These are phyloP conservation scores for Vitis amurensis DNA, from an alignment of 164 flowering plant genomes.

Conservation along the genomic window DNA sequence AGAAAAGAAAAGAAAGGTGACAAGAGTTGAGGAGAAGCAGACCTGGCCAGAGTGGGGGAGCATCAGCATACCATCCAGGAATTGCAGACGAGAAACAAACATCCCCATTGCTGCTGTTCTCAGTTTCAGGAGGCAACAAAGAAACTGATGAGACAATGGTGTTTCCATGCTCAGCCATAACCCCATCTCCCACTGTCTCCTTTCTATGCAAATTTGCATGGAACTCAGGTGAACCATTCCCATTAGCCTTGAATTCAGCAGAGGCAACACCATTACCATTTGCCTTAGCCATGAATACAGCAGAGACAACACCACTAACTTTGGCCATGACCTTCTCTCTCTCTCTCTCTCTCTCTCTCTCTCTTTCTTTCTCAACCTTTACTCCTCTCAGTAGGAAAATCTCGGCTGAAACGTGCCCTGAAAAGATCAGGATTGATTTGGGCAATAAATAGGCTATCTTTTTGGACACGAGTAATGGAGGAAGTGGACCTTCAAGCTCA, in stretches of 20 bases:
- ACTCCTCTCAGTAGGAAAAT: too few species aligned
- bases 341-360: neutral
- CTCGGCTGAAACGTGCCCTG: neutral
- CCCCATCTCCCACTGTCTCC: neutral
- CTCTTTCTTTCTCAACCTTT: neutral
- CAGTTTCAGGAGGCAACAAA: neutral
- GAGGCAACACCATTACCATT: neutral
- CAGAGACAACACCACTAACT: too few species aligned
- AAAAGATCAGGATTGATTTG: neutral
- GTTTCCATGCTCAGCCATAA: neutral
- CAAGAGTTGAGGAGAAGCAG: neutral
- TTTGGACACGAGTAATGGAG: neutral
- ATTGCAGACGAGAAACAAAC: neutral
- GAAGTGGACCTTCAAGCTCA: neutral
- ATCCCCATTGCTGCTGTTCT: neutral
- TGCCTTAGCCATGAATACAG: neutral
- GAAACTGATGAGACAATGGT: neutral
- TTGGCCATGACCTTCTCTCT: too few species aligned
- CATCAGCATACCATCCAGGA: slow-evolving; percentile 30
- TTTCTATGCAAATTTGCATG: neutral
- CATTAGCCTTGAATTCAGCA: neutral
- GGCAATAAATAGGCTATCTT: neutral
- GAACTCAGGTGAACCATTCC: neutral
- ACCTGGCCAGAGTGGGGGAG: slow-evolving; percentile 29
- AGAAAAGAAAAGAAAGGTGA: neutral